Base-by-base conservation (phyloP, 768 basidiomycete species). In the Exsudoporus frostii region DNA sequence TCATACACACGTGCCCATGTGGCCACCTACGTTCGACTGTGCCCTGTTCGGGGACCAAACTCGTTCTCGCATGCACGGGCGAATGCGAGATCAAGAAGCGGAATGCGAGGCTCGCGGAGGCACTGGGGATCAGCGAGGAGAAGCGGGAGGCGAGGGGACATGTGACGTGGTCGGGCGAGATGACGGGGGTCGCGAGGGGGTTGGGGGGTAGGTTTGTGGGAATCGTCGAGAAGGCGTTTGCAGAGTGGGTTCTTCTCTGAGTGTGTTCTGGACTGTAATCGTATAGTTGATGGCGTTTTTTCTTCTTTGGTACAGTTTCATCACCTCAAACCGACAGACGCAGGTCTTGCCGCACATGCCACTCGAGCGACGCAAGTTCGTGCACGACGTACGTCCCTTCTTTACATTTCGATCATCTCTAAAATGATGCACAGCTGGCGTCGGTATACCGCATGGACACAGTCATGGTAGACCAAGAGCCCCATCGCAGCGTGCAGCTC, bases 391-490 rank as follows among this genome's bases (percentile, higher is more conserved):
- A 61, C 50, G 86, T 73, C 5, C 27, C 22, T 27, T 5, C 3
- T 17, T 6, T 15, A 15, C 9, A 5, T 22, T 8, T 32, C 8
- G 5, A 29, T 29, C 29, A 10, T n/a, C 5, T 24, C 33, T 47
- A 5, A 13, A 13, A 44, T 11, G 32, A 17, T 10, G 24, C 3
- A 19, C 13, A 90, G 83, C 79, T 97, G 20, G 90, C 92, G 1
- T 74, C 79, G 7, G 72, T 86, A 5, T 98, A 96, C 65, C 79
- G 91, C 19, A 82, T 98, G 66, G 88, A 91, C 55, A 84, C 87
- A 0, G 82, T 89, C 60, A 83, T 93, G 75, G 82, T 99, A 19
- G 96, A 98, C 66, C 88, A 89, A 61, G 96, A 97, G 61, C 96
- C 96, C 0, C 80, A 89, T 63, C 77, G 91, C 44, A 87, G 91